Base-by-base conservation (phyloP, 2,329 filamentous ascomycete genomes). In the Colletotrichum liriopes region DNA sequence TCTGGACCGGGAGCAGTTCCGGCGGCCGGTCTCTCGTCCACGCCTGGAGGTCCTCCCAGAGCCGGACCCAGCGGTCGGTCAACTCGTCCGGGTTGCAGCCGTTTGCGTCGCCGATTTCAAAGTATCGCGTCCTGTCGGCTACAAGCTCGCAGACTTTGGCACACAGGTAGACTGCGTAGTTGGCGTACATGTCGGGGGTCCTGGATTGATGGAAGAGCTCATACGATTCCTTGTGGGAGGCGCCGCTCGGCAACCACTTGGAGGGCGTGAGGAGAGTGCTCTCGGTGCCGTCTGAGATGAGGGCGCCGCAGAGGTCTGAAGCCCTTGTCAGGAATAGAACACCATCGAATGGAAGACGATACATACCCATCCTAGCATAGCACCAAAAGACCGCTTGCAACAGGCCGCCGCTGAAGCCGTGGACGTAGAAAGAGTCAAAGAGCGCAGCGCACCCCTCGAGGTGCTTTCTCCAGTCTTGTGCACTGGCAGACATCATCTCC, bases 341-440 rank as follows among this genome's bases (percentile, higher is more conserved):
- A 18, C 14, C 23, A 5, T 16, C 0, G 45, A 5, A 2, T 1
- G 12, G 37, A 7, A 35, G 26, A 7, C 0, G 55, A 39, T 61
- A 74, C 81, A 72, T 70, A 86, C 84, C 84, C 87, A 90, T 90
- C 56, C 88, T 82, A 1, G 86, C 87, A 76, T 88, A 90, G 73
- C 87, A 89, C 88, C 88, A 90, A 72, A 90, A 90, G 0, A 89
- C 81, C 0, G 88, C 87, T 77, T 88, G 87, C 8, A 86, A 77
- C 23, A 89, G 76, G 0, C 87, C 88, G 2, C 86, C 85, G 29
- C 83, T 84, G 60, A 88, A 87, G 0, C 88, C 88, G 55, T 88
- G 84, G n/a, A 90, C 85, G 12, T 83, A 85, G 61, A 87, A 84
- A 0, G 86, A 84, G 73, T 87, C 84, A 55, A 90, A 86, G 5